These are phyloP conservation scores for Solanum phureja DNA, from an alignment of 257 asterid species.

Conservation along the genomic window DNA sequence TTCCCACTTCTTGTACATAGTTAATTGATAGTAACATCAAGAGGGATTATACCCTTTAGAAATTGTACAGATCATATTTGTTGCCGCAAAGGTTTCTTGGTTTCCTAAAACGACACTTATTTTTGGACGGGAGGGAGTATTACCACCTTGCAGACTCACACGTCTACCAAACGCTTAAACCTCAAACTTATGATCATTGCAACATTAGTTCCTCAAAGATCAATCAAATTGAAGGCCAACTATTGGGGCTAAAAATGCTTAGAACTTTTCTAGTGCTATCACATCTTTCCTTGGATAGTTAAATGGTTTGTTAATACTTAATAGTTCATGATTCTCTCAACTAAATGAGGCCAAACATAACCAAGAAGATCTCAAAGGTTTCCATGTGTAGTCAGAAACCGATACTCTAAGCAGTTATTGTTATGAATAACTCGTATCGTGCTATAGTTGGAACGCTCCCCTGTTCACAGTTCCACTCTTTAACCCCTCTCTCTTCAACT, in stretches of 20 bases:
- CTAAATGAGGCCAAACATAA: neutral
- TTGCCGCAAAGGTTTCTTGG: neutral
- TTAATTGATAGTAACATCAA: neutral
- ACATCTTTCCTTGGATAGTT: neutral
- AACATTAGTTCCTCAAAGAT: neutral
- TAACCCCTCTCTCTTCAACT: neutral
- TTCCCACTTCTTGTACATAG: constrained; percentile 2
- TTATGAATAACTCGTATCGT: neutral
- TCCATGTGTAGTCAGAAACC: neutral
- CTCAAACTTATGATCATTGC: neutral
- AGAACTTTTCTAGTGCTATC: neutral
- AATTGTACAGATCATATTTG: neutral
- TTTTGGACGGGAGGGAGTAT: neutral
- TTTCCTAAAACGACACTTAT: neutral
- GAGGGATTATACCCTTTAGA: neutral
- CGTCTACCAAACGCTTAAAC: neutral
- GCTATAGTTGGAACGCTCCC: neutral
- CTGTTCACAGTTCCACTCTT: neutral
- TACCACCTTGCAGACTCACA: neutral
- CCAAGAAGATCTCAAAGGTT: neutral
- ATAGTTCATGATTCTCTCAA: neutral
- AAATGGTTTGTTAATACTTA: neutral
- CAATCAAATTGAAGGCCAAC: neutral
- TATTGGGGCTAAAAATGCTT: neutral
- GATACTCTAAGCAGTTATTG: neutral